Conservation (phyloP, 2,329 filamentous ascomycete genomes). For the Cladophialophora bantiana region DNA sequence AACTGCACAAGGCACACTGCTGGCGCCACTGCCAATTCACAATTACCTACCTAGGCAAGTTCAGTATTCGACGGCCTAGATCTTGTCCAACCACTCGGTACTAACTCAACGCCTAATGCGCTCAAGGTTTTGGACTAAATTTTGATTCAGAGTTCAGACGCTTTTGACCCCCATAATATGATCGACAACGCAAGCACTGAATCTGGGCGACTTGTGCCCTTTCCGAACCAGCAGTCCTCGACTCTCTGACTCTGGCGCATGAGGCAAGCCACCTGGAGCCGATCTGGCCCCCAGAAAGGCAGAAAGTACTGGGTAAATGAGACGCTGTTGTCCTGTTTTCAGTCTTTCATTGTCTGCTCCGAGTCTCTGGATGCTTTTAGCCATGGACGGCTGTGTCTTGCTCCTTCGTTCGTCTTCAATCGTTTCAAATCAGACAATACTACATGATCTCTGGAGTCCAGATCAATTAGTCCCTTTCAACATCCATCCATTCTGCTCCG, state of each 20-base stretch:
- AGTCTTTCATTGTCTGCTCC: not conserved
- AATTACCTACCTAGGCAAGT: not conserved
- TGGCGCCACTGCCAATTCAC: not conserved
- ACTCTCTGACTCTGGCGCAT: too few relatives aligned
- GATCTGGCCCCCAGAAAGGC: not conserved
- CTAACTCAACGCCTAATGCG: too few relatives aligned
- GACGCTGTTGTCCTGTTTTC: not conserved
- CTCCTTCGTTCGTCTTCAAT: not conserved
- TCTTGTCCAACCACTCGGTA: not conserved
- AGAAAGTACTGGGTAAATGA: not conserved
- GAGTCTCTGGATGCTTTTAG: not conserved
- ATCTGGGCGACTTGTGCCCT: not conserved
- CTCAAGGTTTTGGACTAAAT: not conserved
- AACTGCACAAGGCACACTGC: not conserved
- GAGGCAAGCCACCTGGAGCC: not conserved
- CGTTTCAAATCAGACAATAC: not conserved
- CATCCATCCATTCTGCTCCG: too few relatives aligned
- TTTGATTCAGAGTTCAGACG: not conserved
- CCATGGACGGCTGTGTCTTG: not conserved
- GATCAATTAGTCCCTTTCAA: not conserved
- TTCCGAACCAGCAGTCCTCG: not conserved
- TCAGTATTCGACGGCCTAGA: not conserved
- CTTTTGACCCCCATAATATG: not conserved
- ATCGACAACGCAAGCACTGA: constrained; percentile 2
- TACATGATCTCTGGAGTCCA: not conserved